phyloP scores from a whole-genome alignment of 148 eudicot genomes.

The Silene uniflora region DNA sequence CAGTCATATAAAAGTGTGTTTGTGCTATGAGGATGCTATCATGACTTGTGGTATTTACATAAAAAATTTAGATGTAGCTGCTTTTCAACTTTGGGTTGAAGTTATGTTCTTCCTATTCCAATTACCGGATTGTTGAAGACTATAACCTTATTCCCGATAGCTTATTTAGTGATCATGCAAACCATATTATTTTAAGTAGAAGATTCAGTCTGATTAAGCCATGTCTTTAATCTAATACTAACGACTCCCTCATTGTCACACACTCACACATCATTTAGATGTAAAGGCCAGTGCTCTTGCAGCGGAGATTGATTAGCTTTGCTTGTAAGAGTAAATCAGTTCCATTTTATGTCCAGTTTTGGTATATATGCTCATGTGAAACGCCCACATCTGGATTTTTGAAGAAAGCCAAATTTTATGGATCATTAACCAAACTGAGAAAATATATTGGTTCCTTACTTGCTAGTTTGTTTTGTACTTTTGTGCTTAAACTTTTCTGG shows the following conservation, averaged over 20 bases:
- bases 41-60: neutral
- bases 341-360: neutral
- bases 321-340: neutral
- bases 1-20: neutral
- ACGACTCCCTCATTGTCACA: neutral
- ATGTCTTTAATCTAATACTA: neutral
- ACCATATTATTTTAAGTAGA: neutral
- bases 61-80: neutral
- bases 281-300: neutral
- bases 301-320: neutral
- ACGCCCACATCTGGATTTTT: neutral
- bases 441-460: neutral
- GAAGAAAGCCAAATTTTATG: slow-evolving; percentile 1
- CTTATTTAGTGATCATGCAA: neutral
- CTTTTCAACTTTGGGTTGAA: neutral
- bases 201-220: neutral
- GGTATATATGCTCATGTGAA: slow-evolving; percentile 3
- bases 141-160: neutral
- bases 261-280: neutral
- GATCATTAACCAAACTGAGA: neutral
- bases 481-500: neutral
- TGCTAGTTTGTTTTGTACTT: neutral
- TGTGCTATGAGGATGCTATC: neutral
- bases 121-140: neutral
- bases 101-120: too few relatives aligned